Percentiles rank a stretch among this genome's conserved stretches.
phyloP scores from a whole-genome alignment of 1,284 basidiomycete species.

The Ceratobasidium sp. region DNA sequence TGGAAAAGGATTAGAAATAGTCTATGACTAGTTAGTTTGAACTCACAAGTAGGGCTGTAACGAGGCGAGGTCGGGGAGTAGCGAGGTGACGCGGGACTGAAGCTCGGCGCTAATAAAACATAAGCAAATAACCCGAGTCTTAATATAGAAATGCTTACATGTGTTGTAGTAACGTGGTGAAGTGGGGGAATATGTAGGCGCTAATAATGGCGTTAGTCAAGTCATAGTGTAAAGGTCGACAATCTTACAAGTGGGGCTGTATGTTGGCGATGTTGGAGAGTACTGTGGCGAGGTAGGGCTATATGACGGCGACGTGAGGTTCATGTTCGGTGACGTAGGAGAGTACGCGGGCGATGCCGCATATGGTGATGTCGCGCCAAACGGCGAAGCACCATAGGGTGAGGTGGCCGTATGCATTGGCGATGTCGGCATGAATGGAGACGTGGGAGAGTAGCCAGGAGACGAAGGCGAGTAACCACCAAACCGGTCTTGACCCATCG shows the following conservation, averaged over 20 bases:
- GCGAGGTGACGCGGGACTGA: slow-evolving; percentile 81
- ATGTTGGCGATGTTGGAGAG: slow-evolving; percentile 75
- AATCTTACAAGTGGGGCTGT: slow-evolving; percentile 50
- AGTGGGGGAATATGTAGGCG: slow-evolving; percentile 84
- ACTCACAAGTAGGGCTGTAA: slow-evolving; percentile 71
- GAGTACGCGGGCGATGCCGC: slow-evolving; percentile 85
- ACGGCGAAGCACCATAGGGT: slow-evolving; percentile 78
- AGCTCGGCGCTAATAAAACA: slow-evolving; percentile 74
- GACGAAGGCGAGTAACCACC: slow-evolving; percentile 82
- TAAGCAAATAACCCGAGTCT: background rate
- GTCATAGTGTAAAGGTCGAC: slow-evolving; percentile 77
- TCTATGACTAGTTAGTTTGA: slow-evolving; percentile 44
- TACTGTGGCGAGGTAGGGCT: slow-evolving; percentile 79
- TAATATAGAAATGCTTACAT: slow-evolving; percentile 8
- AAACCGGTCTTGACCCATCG: slow-evolving; percentile 67
- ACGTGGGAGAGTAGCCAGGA: slow-evolving; percentile 86
- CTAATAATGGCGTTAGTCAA: slow-evolving; percentile 52
- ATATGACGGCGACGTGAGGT: slow-evolving; percentile 64
- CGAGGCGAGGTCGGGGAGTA: slow-evolving; percentile 86
- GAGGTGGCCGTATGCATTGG: slow-evolving; percentile 76
- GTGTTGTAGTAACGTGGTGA: slow-evolving; percentile 66
- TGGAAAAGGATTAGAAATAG: slow-evolving; percentile 47
- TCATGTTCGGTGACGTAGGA: slow-evolving; percentile 61
- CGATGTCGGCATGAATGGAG: slow-evolving; percentile 83
- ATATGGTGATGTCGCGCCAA: slow-evolving; percentile 65